These are phyloP conservation scores for Xylariaceae sp. DNA, from an alignment of 2,329 filamentous ascomycete genomes.

Conservation along the genomic window DNA sequence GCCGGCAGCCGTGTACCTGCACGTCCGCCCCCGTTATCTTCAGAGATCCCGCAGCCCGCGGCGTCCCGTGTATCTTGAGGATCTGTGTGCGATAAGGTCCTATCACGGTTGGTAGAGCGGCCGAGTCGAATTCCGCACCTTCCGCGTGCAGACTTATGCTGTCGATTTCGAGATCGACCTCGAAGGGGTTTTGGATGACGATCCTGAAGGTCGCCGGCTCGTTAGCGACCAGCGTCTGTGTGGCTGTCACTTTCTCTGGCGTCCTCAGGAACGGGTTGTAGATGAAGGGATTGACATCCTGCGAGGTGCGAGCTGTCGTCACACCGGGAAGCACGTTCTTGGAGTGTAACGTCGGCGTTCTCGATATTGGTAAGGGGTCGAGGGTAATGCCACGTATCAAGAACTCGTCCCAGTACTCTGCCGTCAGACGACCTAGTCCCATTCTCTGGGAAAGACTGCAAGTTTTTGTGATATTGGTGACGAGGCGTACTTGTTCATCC, in stretches of 20 bases:
- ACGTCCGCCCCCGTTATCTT: constrained; percentile 73
- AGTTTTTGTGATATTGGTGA: constrained; percentile 80
- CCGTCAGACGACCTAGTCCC: constrained; percentile 63
- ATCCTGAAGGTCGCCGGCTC: constrained; percentile 75
- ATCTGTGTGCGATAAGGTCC: constrained; percentile 80
- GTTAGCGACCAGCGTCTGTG: constrained; percentile 69
- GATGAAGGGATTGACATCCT: constrained; percentile 77
- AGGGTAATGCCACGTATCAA: constrained; percentile 73
- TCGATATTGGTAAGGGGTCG: constrained; percentile 54
- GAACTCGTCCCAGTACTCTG: constrained; percentile 97
- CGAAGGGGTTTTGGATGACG: constrained; percentile 88
- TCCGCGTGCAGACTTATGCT: constrained; percentile 69
- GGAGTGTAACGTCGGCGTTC: constrained; percentile 61
- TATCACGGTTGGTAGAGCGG: constrained; percentile 60
- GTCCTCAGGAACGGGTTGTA: constrained; percentile 87
- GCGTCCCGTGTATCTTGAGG: constrained; percentile 63
- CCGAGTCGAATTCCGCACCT: constrained; percentile 65
- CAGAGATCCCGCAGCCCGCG: constrained; percentile 61
- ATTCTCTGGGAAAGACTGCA: constrained; percentile 70
- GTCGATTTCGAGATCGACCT: constrained; percentile 87
- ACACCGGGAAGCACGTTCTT: constrained; percentile 49
- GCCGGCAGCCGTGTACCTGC: constrained; percentile 74
- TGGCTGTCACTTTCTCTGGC: constrained; percentile 51
- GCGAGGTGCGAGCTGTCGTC: constrained; percentile 45
- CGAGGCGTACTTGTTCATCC: constrained; percentile 82